Evolutionary conservation across 179 eudicot genomes (phyloP), one percentile per base, ranked within the genome.

Genomic region (Pouteria campechiana): DNA sequence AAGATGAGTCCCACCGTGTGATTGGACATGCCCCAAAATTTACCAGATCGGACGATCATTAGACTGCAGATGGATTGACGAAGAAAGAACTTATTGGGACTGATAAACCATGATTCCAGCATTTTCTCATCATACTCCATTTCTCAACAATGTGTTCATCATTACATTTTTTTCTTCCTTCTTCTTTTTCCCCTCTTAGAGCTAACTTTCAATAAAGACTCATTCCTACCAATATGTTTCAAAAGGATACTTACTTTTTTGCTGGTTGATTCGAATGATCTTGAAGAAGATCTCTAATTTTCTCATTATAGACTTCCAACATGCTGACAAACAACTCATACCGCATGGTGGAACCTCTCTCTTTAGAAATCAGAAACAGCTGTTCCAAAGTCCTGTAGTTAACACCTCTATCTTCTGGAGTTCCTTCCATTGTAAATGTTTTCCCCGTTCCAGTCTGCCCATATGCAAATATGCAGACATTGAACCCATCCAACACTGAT

Each of bases 401-500:
- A 33, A 90, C 98, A 27, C 98, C 98, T 43, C 98, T 75, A 61
- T 71, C 73, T 44, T 71, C 98, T 32, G 75, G 61, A 5, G 88
- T 79, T 48, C 98, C 98, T 75, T 90, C 98, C 96, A 90, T 90
- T 0, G 98, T 90, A 57, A 79, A 90, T 24, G 98, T 90, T 63
- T 90, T 90, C 13, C 98, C 98, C 0, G 98, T 90, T 44, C 98
- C 96, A 37, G 98, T 90, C 54, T 90, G 98, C 32, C 98, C 98
- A 47, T 90, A 90, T 14, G 98, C 98, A 65, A 90, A 90, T 37
- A 90, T 90, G 58, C 96, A 90, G 35, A 87, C 98, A 50, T 90
- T 90, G 68, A 69, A 90, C 48, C 98, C 98, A 67, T 90, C 96
- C 60, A 90, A 60, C 18, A 90, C 98, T 11, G 96, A 90, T 36